Percentiles rank a stretch among this genome's conserved stretches.
phyloP scores from a whole-genome alignment of 371 early-diverging fungal species.

The Mortierella sp. region DNA sequence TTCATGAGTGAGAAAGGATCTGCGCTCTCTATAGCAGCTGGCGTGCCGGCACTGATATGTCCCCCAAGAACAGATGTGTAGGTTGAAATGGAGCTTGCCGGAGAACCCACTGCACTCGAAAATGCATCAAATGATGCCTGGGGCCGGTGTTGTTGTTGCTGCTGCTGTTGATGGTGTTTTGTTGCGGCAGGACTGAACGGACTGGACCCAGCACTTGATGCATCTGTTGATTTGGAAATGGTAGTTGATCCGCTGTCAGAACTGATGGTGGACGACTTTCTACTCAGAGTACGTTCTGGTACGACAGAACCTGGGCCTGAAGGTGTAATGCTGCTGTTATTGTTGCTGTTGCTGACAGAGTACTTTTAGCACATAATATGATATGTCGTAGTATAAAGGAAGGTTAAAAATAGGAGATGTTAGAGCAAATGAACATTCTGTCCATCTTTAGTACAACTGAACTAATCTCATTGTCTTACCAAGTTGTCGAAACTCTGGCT shows the following conservation, averaged over 20 bases:
- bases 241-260: constrained; percentile 52
- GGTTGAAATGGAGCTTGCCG: background rate
- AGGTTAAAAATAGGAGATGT: constrained; percentile 14
- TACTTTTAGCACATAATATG: too few relatives aligned
- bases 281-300: constrained; percentile 45
- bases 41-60: constrained; percentile 14
- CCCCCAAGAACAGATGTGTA: constrained; percentile 16
- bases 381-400: background rate
- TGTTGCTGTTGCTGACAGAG: background rate
- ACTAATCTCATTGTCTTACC: constrained; percentile 12
- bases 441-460: too few relatives aligned
- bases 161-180: constrained; percentile 15
- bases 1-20: constrained; percentile 51
- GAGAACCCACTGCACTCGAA: constrained; percentile 11
- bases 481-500: constrained; percentile 26
- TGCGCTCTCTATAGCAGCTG: constrained; percentile 12
- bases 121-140: constrained; percentile 31
- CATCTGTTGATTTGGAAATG: constrained; percentile 42
- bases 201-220: constrained; percentile 38
- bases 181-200: constrained; percentile 28
- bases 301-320: constrained; percentile 7
- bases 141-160: constrained; percentile 12
- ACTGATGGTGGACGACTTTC: constrained; percentile 50
- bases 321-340: background rate
- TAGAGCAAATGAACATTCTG: background rate